Percentiles rank a stretch among this genome's conserved stretches.
Conservation (phyloP, 768 basidiomycete genomes). For the Serendipita sp. region DNA sequence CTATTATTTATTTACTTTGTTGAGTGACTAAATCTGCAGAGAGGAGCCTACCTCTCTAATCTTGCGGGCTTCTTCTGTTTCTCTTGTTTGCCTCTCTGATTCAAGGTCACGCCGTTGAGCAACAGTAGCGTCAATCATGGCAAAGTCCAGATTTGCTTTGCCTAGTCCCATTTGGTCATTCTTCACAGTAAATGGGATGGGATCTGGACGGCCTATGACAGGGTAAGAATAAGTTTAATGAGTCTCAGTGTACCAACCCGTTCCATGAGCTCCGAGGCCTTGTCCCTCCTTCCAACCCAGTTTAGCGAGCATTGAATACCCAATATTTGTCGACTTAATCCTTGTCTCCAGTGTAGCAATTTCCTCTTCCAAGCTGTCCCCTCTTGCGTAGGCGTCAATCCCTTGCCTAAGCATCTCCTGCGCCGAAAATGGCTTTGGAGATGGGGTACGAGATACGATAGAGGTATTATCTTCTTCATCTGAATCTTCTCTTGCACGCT, state of each 20-base stretch:
- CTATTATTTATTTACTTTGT: constrained; percentile 20
- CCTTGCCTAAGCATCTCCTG: constrained; percentile 37
- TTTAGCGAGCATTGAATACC: constrained; percentile 63
- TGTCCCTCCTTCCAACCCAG: constrained; percentile 73
- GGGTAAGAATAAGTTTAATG: neutral
- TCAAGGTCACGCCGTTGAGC: constrained; percentile 65
- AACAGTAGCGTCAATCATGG: constrained; percentile 73
- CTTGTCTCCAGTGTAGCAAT: constrained; percentile 68
- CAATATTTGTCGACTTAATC: constrained; percentile 63
- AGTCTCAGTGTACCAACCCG: constrained; percentile 31
- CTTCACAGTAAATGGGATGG: constrained; percentile 68
- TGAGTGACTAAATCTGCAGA: neutral
- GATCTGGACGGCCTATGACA: constrained; percentile 55
- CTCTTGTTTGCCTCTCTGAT: constrained; percentile 65
- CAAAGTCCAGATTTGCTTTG: constrained; percentile 60
- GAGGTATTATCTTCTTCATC: constrained; percentile 47
- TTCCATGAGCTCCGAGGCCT: constrained; percentile 56
- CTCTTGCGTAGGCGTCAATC: constrained; percentile 38
- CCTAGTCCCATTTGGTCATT: constrained; percentile 65
- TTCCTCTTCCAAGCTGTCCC: constrained; percentile 44
- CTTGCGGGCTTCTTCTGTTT: constrained; percentile 60
- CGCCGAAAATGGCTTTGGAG: constrained; percentile 29
- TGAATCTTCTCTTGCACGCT: constrained; percentile 4
- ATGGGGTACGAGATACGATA: constrained; percentile 58
- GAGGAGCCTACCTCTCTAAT: constrained; percentile 43